Percentiles rank a stretch among this genome's conserved stretches.
phyloP scores from a whole-genome alignment of 2,329 filamentous ascomycete genomes.

The Talaromyces islandicus region DNA sequence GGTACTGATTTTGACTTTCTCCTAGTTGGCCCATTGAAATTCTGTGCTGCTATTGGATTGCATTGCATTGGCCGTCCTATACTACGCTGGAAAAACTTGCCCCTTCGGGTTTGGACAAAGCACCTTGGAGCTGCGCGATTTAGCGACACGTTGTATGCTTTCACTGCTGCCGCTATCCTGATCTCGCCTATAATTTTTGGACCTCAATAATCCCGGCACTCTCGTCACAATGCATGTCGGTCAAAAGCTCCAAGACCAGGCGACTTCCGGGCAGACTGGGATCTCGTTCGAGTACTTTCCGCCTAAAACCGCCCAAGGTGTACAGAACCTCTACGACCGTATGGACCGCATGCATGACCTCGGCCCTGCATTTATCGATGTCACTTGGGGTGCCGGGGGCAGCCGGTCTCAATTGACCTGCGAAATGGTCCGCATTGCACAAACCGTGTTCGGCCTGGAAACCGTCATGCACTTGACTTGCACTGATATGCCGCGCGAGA shows the following conservation, averaged over 20 bases:
- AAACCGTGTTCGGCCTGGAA: constrained; percentile 91
- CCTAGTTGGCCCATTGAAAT: background rate
- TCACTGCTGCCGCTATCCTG: background rate
- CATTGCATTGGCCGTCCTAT: background rate
- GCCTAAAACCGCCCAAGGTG: constrained; percentile 81
- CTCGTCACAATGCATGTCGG: constrained; percentile 74
- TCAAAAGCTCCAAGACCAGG: constrained; percentile 78
- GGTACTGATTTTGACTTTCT: background rate
- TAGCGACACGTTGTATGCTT: background rate
- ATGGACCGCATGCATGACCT: constrained; percentile 98
- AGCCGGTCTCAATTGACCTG: constrained; percentile 85
- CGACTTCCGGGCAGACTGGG: constrained; percentile 71
- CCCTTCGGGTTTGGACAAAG: background rate
- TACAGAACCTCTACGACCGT: constrained; percentile 97
- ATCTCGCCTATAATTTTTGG: background rate
- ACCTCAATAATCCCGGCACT: constrained; percentile 8
- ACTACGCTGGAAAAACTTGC: background rate
- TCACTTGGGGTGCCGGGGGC: constrained; percentile 96
- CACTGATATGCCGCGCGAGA: constrained; percentile 92
- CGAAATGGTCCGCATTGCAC: constrained; percentile 95
- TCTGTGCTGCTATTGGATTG: background rate
- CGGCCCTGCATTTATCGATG: constrained; percentile 92
- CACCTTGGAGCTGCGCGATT: background rate
- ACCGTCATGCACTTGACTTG: constrained; percentile 99
- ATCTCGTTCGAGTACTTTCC: constrained; percentile 99